phyloP scores from a whole-genome alignment of 345 rosid genomes.

The Citrus mangshanensis region DNA sequence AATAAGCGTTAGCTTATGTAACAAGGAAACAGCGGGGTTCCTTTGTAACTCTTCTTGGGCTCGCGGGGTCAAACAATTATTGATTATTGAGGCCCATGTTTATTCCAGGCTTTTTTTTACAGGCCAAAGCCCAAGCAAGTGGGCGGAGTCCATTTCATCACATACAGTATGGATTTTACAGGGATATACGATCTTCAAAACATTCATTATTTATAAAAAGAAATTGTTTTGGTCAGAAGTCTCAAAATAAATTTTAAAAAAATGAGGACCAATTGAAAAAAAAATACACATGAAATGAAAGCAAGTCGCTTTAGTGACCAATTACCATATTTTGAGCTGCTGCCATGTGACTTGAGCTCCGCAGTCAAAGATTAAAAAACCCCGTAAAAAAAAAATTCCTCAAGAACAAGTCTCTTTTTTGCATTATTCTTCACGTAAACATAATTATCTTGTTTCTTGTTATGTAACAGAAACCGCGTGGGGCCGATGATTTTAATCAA shows the following conservation, averaged over 20 bases:
- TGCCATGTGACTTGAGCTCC: no score
- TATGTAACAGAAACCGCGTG: slow-evolving; percentile 28
- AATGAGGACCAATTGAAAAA: no score
- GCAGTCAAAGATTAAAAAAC: not conserved
- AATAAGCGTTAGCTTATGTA: no score
- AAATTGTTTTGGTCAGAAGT: no score
- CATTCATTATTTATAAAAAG: no score
- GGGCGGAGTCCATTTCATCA: no score
- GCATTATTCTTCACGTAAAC: not conserved
- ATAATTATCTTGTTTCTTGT: not conserved
- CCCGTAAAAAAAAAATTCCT: not conserved
- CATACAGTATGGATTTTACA: not conserved
- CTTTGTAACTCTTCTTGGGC: not conserved
- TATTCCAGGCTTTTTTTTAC: not conserved
- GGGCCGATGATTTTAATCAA: slow-evolving; percentile 10
- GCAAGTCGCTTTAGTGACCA: no score
- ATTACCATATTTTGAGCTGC: no score
- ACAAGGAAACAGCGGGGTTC: not conserved
- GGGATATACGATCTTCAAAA: no score
- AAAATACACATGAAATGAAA: no score
- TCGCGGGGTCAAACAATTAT: not conserved
- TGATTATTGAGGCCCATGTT: not conserved
- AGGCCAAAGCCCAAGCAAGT: no score
- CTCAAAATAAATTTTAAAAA: no score
- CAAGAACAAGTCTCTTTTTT: not conserved